These are phyloP conservation scores for Symbiotaphrina buchneri DNA, from an alignment of 495 filamentous ascomycete species.

Conservation along the genomic window DNA sequence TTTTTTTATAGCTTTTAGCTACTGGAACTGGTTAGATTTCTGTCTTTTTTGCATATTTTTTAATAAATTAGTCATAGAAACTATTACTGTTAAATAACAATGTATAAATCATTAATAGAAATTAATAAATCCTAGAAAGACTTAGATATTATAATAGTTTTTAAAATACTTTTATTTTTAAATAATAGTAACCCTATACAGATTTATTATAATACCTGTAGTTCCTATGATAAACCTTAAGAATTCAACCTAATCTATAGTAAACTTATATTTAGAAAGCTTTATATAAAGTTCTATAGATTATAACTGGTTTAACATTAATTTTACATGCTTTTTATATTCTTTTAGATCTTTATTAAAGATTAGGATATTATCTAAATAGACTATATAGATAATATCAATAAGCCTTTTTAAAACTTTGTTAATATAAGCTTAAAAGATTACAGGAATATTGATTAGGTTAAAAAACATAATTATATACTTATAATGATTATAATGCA, in stretches of 20 bases:
- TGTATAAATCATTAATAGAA: no score
- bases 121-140: no score
- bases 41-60: conserved; percentile 3
- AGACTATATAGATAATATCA: not conserved
- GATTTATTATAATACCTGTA: conserved; percentile 6
- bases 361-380: not conserved
- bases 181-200: conserved; percentile 5
- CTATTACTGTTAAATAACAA: conserved; percentile 6
- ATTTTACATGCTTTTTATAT: conserved; percentile 1
- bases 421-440: not conserved
- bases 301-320: conserved; percentile 4
- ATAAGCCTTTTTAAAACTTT: not conserved
- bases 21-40: conserved; percentile 1
- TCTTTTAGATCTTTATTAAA: not conserved
- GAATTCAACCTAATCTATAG: conserved; percentile 6
- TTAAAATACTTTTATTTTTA: conserved; percentile 6
- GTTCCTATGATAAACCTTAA: conserved; percentile 7
- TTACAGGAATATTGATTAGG: not conserved
- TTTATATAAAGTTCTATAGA: conserved; percentile 5
- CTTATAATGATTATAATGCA: no score
- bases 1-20: conserved; percentile 4
- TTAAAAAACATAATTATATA: no score
- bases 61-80: conserved; percentile 5
- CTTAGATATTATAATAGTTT: conserved; percentile 6
- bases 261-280: conserved; percentile 5